Conservation (phyloP, 192 early-diverging fungal genomes). For the Umbelopsis sp. region DNA sequence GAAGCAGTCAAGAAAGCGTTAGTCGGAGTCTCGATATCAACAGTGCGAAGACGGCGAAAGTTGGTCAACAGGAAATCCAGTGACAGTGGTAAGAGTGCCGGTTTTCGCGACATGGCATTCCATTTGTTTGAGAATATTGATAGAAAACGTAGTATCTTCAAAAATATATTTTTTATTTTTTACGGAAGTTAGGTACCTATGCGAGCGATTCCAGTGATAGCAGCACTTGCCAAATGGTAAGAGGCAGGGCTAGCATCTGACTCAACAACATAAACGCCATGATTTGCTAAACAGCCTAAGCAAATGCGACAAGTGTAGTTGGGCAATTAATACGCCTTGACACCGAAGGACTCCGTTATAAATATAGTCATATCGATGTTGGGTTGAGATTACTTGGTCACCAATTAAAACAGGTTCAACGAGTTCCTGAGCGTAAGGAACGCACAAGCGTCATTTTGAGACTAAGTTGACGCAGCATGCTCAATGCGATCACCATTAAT, state of each 20-base stretch:
- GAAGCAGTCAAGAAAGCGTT: constrained; percentile 97
- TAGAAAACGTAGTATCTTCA: constrained; percentile 90
- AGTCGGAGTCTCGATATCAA: constrained; percentile 99
- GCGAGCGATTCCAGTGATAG: constrained; percentile 86
- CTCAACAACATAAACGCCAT: constrained; percentile 85
- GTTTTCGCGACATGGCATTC: constrained; percentile 92
- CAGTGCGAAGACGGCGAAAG: constrained; percentile 69
- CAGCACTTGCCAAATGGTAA: constrained; percentile 95
- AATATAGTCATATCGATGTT: constrained; percentile 99
- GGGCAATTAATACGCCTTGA: constrained; percentile 68
- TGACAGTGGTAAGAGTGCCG: constrained; percentile 84
- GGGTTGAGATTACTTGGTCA: constrained; percentile 91
- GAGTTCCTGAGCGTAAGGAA: constrained; percentile 83
- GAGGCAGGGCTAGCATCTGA: constrained; percentile 97
- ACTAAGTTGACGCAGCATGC: constrained; percentile 90
- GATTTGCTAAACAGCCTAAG: constrained; percentile 77
- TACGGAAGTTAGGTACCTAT: too few relatives aligned
- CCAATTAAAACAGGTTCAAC: constrained; percentile 85
- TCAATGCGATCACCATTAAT: constrained; percentile 86
- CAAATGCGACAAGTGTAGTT: constrained; percentile 86
- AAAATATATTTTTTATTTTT: too few relatives aligned
- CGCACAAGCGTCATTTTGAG: constrained; percentile 97
- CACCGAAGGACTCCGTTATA: constrained; percentile 97
- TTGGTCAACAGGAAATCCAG: constrained; percentile 72
- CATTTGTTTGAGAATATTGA: constrained; percentile 89